Percentiles rank a stretch among this genome's conserved stretches.
Conservation (phyloP, 164 flowering plant species). For the Chimonanthus salicifolius region DNA sequence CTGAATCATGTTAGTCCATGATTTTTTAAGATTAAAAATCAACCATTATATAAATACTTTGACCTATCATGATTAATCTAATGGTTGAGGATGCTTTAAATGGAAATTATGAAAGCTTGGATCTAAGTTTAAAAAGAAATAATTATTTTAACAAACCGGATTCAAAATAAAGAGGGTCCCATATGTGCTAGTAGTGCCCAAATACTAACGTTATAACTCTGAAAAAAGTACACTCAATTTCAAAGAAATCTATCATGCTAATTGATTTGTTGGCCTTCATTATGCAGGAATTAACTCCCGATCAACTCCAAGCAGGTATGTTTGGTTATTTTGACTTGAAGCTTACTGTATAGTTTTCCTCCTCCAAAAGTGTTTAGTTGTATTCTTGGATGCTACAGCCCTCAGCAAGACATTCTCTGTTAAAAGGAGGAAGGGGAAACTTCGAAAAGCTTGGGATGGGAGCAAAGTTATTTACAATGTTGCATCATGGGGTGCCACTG, state of each 20-base stretch:
- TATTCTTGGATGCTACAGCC: constrained; percentile 32
- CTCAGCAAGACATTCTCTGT: constrained; percentile 78
- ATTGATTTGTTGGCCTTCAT: constrained; percentile 3
- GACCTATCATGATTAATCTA: no score
- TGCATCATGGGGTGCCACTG: constrained; percentile 98
- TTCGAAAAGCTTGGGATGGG: constrained; percentile 90
- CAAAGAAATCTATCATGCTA: background rate
- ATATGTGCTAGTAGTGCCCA: no score
- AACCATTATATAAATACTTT: no score
- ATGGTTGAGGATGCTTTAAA: no score
- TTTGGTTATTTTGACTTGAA: background rate
- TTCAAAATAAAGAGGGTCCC: no score
- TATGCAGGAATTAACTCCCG: constrained; percentile 80
- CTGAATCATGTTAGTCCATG: no score
- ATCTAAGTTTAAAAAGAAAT: no score
- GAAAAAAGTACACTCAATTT: no score
- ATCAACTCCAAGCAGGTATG: constrained; percentile 89
- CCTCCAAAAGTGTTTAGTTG: background rate
- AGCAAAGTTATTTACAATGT: constrained; percentile 86
- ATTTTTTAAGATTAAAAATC: no score
- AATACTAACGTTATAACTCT: no score
- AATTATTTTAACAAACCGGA: no score
- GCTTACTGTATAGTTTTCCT: background rate
- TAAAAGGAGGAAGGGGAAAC: constrained; percentile 84
- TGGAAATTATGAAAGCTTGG: no score